Base-by-base conservation (phyloP, 495 filamentous ascomycete species). In the Lasiosphaeria hispida region DNA sequence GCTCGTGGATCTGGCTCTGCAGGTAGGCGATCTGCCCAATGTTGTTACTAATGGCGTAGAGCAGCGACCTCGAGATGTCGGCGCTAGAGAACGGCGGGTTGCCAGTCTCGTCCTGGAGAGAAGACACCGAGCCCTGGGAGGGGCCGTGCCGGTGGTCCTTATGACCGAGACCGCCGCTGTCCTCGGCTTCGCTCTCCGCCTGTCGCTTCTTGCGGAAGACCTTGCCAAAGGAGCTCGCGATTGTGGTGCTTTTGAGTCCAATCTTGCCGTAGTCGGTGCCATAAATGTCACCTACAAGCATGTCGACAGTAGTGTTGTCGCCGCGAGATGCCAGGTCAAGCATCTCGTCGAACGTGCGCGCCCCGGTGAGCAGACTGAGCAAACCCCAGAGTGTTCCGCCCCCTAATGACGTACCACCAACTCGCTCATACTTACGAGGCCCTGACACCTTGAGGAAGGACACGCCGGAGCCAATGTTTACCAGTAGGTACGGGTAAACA, bases 381-480 rank as follows among this genome's bases (percentile, higher is more conserved):
- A 98, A 76, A 3, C 94, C 94, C 94, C 94, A 98, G 38, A 98
- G 85, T 0, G 94, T 98, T 39, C 94, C 94, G 39, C 94, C 94
- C 23, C 94, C 94, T 3, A 98, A 82, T 17, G 93, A 95, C 4
- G 93, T 97, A 35, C 94, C 94, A 17, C 95, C 94, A 19, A 98
- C 91, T 63, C 94, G 89, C 67, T 92, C 76, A 71, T 87, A 97
- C 55, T 89, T 78, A 30, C 85, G 83, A 15, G 92, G 92, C 0
- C 92, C 92, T 1, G 89, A 93, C 5, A 98, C 94, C 69, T 97
- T 98, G 71, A 98, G 88, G 83, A 98, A 97, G n/a, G 87, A 91
- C 10, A 98, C 94, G 33, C 94, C 94, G 33, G 92, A 97, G n/a
- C 94, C 94, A 63, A 98, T 98, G 74, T 98, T 98, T 54, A 98